Percentiles rank a stretch among this genome's conserved stretches.
Evolutionary conservation across 164 flowering plant species (phyloP).

Genomic region (Macadamia integrifolia): DNA sequence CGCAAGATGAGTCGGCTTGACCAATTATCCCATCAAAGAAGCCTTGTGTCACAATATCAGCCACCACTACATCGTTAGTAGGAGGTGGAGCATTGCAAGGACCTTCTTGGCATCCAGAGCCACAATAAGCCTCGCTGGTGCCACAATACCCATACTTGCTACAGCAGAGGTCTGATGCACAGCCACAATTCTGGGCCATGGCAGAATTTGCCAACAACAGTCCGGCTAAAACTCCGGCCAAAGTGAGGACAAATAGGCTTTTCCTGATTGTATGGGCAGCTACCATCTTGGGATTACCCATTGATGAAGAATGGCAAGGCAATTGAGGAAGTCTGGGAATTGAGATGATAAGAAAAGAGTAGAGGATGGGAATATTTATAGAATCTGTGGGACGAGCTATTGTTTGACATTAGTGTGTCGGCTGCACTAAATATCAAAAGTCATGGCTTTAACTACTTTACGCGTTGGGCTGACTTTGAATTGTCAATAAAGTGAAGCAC

Average conservation of each 20-base stretch:
- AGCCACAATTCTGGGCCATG: slow-evolving; percentile 26
- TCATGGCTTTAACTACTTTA: too few species aligned
- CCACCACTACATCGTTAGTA: slow-evolving; percentile 21
- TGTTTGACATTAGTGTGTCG: too few species aligned
- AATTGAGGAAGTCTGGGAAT: too few species aligned
- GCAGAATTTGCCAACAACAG: background rate
- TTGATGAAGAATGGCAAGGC: background rate
- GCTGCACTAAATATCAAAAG: too few species aligned
- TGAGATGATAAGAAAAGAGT: too few species aligned
- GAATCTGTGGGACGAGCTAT: too few species aligned
- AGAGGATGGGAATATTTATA: too few species aligned
- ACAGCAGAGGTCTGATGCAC: slow-evolving; percentile 18
- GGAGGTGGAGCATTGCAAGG: slow-evolving; percentile 26
- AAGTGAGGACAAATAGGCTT: background rate
- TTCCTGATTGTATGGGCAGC: background rate
- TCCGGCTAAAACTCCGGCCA: slow-evolving; percentile 6
- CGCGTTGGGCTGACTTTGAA: too few species aligned
- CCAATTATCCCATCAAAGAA: slow-evolving; percentile 42
- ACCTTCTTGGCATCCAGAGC: slow-evolving; percentile 35
- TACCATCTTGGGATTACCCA: background rate
- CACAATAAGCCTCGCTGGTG: slow-evolving; percentile 33
- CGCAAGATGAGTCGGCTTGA: slow-evolving; percentile 31
- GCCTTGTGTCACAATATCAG: slow-evolving; percentile 27
- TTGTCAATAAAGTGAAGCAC: too few species aligned
- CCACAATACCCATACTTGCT: slow-evolving; percentile 34